Evolutionary conservation across 441 rosid genomes (phyloP).

Genomic region (Mallotus japonicus): DNA sequence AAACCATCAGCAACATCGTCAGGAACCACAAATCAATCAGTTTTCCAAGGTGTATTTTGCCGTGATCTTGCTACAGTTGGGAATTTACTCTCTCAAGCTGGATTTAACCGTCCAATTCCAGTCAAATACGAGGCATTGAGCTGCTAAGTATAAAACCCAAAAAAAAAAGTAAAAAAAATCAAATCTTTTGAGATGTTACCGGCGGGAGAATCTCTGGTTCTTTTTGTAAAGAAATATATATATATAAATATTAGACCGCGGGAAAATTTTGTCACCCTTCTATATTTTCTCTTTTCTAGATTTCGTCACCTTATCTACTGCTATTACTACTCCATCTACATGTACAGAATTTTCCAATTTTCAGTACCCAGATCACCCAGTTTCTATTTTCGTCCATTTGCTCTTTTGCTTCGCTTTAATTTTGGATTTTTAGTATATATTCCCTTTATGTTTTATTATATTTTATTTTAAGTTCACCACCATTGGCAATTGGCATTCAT

Average conservation of each 20-base stretch:
- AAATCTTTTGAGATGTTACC: conserved; percentile 28
- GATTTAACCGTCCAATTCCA: conserved; percentile 75
- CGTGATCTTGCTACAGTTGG: conserved; percentile 75
- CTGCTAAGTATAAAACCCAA: conserved; percentile 41
- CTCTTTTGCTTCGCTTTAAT: neutral
- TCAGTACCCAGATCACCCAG: conserved; percentile 17
- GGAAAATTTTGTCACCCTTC: conserved; percentile 62
- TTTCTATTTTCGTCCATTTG: conserved; percentile 14
- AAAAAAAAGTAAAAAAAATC: conserved; percentile 1
- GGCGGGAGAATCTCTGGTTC: conserved; percentile 46
- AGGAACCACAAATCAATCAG: conserved; percentile 33
- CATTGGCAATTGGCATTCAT: neutral
- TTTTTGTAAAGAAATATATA: conserved; percentile 36
- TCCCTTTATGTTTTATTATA: neutral
- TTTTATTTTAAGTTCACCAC: neutral
- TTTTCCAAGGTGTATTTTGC: conserved; percentile 84
- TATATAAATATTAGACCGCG: conserved; percentile 17
- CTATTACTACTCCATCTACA: conserved; percentile 16
- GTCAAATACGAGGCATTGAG: conserved; percentile 82
- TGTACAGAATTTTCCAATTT: conserved; percentile 39
- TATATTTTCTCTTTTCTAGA: neutral
- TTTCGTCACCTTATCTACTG: conserved; percentile 2
- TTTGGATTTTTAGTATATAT: neutral
- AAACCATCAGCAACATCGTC: conserved; percentile 30
- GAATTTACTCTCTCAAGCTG: conserved; percentile 67